Base-by-base conservation (phyloP, 306 rosid genomes). In the Abrus precatorius region DNA sequence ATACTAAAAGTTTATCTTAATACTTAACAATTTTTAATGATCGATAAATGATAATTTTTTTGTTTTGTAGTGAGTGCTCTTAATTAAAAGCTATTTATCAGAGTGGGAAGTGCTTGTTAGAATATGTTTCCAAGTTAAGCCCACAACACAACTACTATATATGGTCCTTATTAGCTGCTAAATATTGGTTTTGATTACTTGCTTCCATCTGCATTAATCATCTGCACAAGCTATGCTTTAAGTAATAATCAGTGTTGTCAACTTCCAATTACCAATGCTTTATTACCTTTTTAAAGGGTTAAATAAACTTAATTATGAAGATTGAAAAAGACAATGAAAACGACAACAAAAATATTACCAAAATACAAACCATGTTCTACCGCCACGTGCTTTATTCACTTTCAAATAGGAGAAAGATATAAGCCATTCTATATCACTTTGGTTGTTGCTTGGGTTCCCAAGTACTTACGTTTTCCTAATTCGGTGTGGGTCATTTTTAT, bases 141-240 rank as follows among this genome's bases (percentile, higher is more conserved):
- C 20, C 20, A 20, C 20, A 20, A 20, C 20, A 20, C 20, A 20
- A 20, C 20, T 20, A 20, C 20, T 20, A 20, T 20, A 1, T 43
- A 7, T 49, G 53, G 53, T 66, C 14, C 75, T 49, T 13, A 13
- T 70, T 69, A 6, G 43, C 44, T 5, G 43, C 1, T 29, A 69
- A 29, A 47, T 69, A 28, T 69, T 69, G 59, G 11, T 32, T 38
- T 69, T 2, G 20, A 69, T 36, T 67, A 38, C 38, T 50, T 64
- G 70, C 30, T 64, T 36, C 28, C 68, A 34, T 59, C 0, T 70
- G 4, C 7, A 7, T 70, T 33, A 33, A 72, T 8, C 52, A 38
- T 5, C 0, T 27, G 67, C 78, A 74, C 78, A 40, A 55, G 67
- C 7, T 56, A 44, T 57, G 68, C 56, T 68, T 13, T 41, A 3